phyloP scores from a whole-genome alignment of 768 basidiomycete genomes.

The Trametes coccinea region DNA sequence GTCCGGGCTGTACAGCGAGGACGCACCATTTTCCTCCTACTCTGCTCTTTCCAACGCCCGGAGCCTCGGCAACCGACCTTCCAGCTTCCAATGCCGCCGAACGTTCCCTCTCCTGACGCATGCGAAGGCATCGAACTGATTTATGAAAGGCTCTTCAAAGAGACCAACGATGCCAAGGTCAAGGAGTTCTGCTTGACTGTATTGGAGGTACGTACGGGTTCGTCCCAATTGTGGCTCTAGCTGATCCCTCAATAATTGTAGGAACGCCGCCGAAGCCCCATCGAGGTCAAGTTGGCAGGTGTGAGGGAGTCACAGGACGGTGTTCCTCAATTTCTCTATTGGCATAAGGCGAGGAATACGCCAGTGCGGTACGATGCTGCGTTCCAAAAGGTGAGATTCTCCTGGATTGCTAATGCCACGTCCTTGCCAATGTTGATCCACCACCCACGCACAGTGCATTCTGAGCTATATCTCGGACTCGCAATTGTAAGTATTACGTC shows the following conservation, averaged over 20 bases:
- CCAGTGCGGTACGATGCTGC: constrained; percentile 60
- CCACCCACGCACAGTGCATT: constrained; percentile 56
- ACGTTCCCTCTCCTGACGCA: constrained; percentile 56
- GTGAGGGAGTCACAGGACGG: constrained; percentile 47
- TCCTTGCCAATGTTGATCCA: not conserved
- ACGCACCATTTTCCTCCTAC: constrained; percentile 57
- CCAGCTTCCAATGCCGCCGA: constrained; percentile 66
- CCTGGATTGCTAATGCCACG: not conserved
- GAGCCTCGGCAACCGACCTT: constrained; percentile 73
- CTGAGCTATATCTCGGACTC: constrained; percentile 78
- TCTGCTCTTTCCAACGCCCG: constrained; percentile 82
- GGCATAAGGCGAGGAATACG: constrained; percentile 76
- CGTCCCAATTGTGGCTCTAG: not conserved
- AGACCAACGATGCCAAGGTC: constrained; percentile 37
- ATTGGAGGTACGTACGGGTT: constrained; percentile 1
- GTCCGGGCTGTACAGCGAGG: constrained; percentile 49
- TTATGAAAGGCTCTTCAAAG: constrained; percentile 35
- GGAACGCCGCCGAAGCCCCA: constrained; percentile 70
- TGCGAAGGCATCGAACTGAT: constrained; percentile 59
- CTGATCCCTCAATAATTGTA: constrained; percentile 29
- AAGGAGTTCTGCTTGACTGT: constrained; percentile 34
- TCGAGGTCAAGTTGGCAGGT: constrained; percentile 60
- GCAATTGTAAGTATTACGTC: constrained; percentile 55
- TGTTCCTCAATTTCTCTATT: constrained; percentile 59
- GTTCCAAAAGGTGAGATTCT: constrained; percentile 66